Evolutionary conservation across 2,329 filamentous ascomycete species (phyloP), one percentile per base, ranked within the genome.

Genomic region (Neopestalotiopsis sp.): DNA sequence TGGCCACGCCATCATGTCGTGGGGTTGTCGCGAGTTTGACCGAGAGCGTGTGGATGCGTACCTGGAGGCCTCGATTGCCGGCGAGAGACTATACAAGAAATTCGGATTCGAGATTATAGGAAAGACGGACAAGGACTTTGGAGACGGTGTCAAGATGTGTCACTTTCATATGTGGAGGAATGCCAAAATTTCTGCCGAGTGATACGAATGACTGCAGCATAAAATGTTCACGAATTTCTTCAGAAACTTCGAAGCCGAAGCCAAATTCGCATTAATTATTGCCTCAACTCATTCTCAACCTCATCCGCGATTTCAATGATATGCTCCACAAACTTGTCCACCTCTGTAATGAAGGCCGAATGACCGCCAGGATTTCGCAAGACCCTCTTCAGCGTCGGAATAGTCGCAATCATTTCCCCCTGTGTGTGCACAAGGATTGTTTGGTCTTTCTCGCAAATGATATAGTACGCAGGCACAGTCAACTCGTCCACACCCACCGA

Each of bases 161-260:
- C 30, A 59, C 30, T 24, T 12, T 59, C 57, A 59, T 28, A 59
- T 59, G 57, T 59, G 57, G 57, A 59, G 57, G 57, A 3, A 59
- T 59, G 57, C 57, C 45, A 53, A 2, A n/a, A 53, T 7, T 20
- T 20, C 5, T 20, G 45, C n/a, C 2, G 17, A 10, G 9, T 1
- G 14, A 53, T 20, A 6, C 45, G 6, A n/a, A 9, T 6, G 45
- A 53, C n/a, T 6, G 6, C n/a, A 20, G 45, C 45, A 20, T 9
- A 3, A 38, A 28, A 28, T 28, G 24, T 38, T 38, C 34, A 7
- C 2, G 34, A 38, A 38, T 7, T 3, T 38, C 34, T 38, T 38
- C 34, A 1, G 1, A 7, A 53, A 17, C n/a, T 20, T 20, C 5
- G n/a, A 9, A n/a, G 7, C 0, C 45, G 17, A 7, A n/a, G 17